phyloP scores from a whole-genome alignment of 306 rosid species.

The Begonia peltatifolia region DNA sequence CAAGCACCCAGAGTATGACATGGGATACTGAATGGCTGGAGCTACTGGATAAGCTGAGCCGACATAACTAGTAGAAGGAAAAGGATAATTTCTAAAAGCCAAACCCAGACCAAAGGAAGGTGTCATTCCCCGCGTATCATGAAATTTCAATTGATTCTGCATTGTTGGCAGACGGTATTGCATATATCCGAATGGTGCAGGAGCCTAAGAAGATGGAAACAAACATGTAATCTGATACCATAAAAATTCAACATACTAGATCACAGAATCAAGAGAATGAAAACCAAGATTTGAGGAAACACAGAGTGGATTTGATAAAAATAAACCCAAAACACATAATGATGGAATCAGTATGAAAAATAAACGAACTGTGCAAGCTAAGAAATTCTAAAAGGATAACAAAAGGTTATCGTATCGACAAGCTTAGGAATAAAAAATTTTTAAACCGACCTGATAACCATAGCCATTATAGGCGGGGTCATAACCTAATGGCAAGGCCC shows the following conservation, averaged over 20 bases:
- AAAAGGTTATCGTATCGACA: no score
- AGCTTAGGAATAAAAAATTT: not conserved
- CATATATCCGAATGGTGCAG: conserved; percentile 74
- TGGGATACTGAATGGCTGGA: conserved; percentile 79
- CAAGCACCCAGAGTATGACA: conserved; percentile 62
- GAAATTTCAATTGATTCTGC: conserved; percentile 89
- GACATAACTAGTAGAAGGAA: conserved; percentile 60
- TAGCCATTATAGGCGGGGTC: conserved; percentile 89
- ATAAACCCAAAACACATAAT: no score
- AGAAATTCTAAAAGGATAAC: no score
- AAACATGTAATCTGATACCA: conserved; percentile 1
- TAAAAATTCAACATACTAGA: no score
- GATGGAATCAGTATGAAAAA: no score
- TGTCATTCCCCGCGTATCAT: conserved; percentile 48
- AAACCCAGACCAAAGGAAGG: conserved; percentile 42
- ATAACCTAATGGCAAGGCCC: conserved; percentile 84
- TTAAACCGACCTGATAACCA: conserved; percentile 62
- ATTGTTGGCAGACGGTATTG: conserved; percentile 75
- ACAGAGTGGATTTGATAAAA: no score
- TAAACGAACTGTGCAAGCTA: no score
- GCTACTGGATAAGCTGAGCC: conserved; percentile 64
- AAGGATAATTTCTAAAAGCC: conserved; percentile 38
- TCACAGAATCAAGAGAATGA: no score
- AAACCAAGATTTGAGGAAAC: no score
- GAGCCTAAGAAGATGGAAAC: conserved; percentile 41